phyloP scores from a whole-genome alignment of 495 filamentous ascomycete species.

The Neurospora tetraspora region DNA sequence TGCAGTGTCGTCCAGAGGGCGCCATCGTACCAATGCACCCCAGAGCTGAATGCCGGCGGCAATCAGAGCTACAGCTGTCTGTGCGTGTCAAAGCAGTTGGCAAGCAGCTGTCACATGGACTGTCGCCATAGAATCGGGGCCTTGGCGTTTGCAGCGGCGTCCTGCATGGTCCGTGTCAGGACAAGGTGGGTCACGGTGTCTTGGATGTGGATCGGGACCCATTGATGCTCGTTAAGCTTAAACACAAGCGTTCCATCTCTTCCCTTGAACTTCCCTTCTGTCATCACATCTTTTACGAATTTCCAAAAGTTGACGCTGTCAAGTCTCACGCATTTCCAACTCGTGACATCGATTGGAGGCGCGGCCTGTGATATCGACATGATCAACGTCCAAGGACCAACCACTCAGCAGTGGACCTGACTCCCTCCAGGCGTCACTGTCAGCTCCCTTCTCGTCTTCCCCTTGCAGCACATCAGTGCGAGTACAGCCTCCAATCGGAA shows the following conservation, averaged over 20 bases:
- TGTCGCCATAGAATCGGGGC: not conserved
- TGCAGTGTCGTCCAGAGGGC: not conserved
- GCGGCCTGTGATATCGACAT: not conserved
- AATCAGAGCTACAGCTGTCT: not conserved
- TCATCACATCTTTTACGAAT: not conserved
- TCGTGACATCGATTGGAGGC: not conserved
- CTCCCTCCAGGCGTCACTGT: not conserved
- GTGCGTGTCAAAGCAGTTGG: not conserved
- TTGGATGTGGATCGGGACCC: not conserved
- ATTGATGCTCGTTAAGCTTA: not conserved
- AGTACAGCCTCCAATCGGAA: not conserved
- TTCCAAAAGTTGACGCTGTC: not conserved
- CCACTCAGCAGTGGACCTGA: not conserved
- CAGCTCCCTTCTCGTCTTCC: not conserved
- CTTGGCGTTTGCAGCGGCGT: not conserved
- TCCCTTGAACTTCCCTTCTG: not conserved
- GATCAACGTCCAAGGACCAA: not conserved
- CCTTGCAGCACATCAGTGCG: not conserved
- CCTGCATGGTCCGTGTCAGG: not conserved
- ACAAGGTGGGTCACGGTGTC: not conserved
- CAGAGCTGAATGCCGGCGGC: not conserved
- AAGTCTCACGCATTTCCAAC: not conserved
- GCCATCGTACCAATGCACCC: not conserved
- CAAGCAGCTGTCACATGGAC: not conserved
- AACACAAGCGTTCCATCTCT: not conserved